These are phyloP conservation scores for Colletotrichum melonis DNA, from an alignment of 2,329 filamentous ascomycete genomes.

Conservation along the genomic window DNA sequence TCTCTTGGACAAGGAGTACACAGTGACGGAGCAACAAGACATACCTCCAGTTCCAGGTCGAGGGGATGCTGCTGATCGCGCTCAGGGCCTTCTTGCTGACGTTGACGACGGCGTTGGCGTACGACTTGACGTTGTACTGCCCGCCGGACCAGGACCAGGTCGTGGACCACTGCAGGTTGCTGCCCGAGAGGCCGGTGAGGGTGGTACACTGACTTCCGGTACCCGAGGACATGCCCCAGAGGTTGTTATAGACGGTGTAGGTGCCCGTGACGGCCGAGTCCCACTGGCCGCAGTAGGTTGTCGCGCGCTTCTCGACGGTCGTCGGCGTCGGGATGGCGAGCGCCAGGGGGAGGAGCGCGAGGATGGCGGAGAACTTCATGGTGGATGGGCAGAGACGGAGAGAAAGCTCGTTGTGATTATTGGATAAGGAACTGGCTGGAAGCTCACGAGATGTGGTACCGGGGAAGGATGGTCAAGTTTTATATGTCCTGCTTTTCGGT, in stretches of 20 bases:
- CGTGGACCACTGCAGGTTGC: conserved; percentile 51
- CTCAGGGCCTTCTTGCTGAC: conserved; percentile 44
- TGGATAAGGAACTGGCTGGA: neutral
- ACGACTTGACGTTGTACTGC: conserved; percentile 54
- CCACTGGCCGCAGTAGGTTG: conserved; percentile 41
- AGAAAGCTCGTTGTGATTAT: too few species aligned
- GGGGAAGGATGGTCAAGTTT: neutral
- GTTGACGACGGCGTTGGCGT: conserved; percentile 49
- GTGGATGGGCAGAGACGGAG: neutral
- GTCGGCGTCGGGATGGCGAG: conserved; percentile 31
- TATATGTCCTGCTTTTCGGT: neutral
- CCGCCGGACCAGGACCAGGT: conserved; percentile 54
- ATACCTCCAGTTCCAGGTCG: conserved; percentile 47
- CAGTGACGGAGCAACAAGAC: too few species aligned
- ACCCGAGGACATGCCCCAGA: conserved; percentile 50
- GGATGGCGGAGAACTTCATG: conserved; percentile 37
- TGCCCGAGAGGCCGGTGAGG: conserved; percentile 47
- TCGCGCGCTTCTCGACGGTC: conserved; percentile 36
- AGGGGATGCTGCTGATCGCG: conserved; percentile 46
- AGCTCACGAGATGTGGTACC: neutral
- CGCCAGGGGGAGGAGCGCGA: conserved; percentile 31
- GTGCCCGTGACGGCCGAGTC: conserved; percentile 36
- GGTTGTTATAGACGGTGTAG: conserved; percentile 53
- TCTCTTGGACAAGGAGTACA: too few species aligned
- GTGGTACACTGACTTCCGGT: conserved; percentile 53